Percentiles rank a stretch among this genome's conserved stretches.
phyloP scores from a whole-genome alignment of 2,329 filamentous ascomycete species.

The Xylariales sp. region DNA sequence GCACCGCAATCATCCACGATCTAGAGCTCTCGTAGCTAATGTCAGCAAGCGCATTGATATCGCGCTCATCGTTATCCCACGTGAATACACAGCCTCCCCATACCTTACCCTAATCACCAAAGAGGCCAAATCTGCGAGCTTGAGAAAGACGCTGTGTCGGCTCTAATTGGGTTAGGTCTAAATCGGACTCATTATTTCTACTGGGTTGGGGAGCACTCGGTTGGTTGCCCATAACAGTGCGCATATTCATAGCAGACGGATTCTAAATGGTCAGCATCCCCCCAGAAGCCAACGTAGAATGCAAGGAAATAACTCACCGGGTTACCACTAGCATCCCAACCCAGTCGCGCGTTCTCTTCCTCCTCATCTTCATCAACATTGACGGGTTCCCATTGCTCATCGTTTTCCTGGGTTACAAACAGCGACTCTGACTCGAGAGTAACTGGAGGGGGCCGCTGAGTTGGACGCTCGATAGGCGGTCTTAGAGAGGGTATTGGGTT shows the following conservation, averaged over 20 bases:
- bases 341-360: constrained; percentile 74
- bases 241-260: constrained; percentile 57
- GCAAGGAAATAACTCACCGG: constrained; percentile 59
- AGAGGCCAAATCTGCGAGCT: constrained; percentile 62
- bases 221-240: constrained; percentile 51
- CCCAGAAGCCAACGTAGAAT: constrained; percentile 39
- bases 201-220: constrained; percentile 44
- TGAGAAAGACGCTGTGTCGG: constrained; percentile 81
- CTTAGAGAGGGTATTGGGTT: constrained; percentile 56
- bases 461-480: constrained; percentile 56
- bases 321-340: constrained; percentile 78
- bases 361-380: constrained; percentile 69
- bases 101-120: constrained; percentile 47
- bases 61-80: constrained; percentile 16
- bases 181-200: constrained; percentile 26
- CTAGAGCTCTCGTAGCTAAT: not conserved
- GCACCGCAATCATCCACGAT: not conserved
- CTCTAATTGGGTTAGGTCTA: constrained; percentile 60
- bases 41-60: not conserved
- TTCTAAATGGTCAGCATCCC: constrained; percentile 52
- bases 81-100: not conserved
- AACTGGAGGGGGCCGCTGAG: constrained; percentile 65
- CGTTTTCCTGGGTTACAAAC: constrained; percentile 77
- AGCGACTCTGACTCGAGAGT: constrained; percentile 74
- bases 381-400: constrained; percentile 78